Evolutionary conservation across 2,329 filamentous ascomycete species (phyloP).

Genomic region (Cyphellophora europaea): DNA sequence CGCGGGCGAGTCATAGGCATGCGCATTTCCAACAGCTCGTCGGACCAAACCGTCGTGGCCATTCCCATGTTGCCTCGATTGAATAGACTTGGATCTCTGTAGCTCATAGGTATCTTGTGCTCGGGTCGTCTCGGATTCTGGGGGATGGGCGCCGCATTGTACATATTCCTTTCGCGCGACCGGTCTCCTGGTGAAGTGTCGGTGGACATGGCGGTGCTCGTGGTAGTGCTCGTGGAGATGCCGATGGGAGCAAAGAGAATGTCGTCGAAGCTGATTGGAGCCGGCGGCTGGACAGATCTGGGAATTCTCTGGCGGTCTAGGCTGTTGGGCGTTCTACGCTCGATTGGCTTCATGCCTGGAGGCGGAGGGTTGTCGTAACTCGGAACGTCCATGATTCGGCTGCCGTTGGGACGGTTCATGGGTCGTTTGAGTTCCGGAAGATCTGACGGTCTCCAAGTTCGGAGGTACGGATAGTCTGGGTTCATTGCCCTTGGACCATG

Average conservation of each 20-base stretch:
- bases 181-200: no score
- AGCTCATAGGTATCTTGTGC: conserved; percentile 13
- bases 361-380: conserved; percentile 15
- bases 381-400: conserved; percentile 9
- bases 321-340: no score
- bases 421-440: conserved; percentile 1
- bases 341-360: neutral
- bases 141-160: no score
- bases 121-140: no score
- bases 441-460: neutral
- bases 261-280: conserved; percentile 19
- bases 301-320: neutral
- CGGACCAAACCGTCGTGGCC: conserved; percentile 3
- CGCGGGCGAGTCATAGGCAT: conserved; percentile 8
- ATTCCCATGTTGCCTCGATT: conserved; percentile 6
- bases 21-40: conserved; percentile 2
- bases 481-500: no score
- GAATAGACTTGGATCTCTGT: no score
- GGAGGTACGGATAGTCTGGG: no score
- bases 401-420: conserved; percentile 1
- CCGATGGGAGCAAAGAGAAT: conserved; percentile 33
- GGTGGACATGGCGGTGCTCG: no score
- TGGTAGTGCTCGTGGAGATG: conserved; percentile 22
- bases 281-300: conserved; percentile 15
- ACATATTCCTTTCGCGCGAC: no score